Conservation (phyloP, 208 protist species). For the Trichomonas vaginalis region DNA sequence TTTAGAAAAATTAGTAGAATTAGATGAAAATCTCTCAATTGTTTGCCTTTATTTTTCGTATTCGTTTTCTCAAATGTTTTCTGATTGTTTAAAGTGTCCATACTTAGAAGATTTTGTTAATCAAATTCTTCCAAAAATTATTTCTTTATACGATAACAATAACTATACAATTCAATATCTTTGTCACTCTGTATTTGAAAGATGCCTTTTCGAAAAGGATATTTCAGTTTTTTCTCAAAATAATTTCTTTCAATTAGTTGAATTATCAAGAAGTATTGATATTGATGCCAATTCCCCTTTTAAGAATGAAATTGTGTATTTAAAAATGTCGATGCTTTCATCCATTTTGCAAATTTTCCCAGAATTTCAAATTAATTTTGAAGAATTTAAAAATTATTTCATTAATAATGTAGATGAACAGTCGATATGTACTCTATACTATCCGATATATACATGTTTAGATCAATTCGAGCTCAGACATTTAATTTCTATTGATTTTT, state of each 20-base stretch:
- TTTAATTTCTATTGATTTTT: not conserved
- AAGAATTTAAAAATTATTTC: not conserved
- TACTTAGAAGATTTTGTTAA: not conserved
- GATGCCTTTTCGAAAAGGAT: not conserved
- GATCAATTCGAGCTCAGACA: not conserved
- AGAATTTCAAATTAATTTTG: not conserved
- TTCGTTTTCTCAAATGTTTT: not conserved
- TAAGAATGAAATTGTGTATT: not conserved
- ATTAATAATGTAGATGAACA: not conserved
- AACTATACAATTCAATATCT: not conserved
- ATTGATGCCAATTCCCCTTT: not conserved
- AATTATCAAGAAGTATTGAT: not conserved
- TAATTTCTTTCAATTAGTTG: not conserved
- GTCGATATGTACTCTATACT: not conserved
- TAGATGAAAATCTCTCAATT: not conserved
- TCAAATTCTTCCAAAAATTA: not conserved
- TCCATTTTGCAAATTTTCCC: not conserved
- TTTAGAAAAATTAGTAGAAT: not conserved
- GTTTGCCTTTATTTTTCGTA: not conserved
- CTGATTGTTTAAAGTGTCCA: not conserved
- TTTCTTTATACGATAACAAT: not conserved
- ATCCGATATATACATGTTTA: not conserved
- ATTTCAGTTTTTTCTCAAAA: not conserved
- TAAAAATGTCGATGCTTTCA: not conserved
- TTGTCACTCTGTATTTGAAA: not conserved